Percentiles rank a stretch among this genome's conserved stretches.
Evolutionary conservation across 148 eudicot species (phyloP).

Genomic region (Pouteria glomerata): DNA sequence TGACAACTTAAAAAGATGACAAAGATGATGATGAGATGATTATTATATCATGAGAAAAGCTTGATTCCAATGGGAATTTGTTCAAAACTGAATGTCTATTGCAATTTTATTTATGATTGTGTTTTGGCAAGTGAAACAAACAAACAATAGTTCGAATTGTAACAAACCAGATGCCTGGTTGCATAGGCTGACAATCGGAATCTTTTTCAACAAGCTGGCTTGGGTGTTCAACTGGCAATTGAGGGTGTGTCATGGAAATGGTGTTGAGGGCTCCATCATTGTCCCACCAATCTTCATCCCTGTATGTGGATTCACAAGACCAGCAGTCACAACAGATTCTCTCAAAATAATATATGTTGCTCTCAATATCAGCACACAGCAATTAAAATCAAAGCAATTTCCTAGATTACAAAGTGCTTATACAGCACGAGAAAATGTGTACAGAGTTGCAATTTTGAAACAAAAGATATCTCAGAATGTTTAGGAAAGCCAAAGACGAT

Average conservation of each 20-base stretch:
- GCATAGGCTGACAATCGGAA: constrained; percentile 72
- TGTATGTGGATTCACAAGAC: constrained; percentile 32
- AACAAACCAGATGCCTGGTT: constrained; percentile 86
- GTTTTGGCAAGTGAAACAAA: background rate
- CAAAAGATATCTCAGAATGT: background rate
- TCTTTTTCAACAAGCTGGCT: constrained; percentile 54
- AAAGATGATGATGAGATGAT: background rate
- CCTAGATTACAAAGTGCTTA: background rate
- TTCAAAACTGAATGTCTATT: background rate
- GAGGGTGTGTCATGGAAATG: constrained; percentile 85
- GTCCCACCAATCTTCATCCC: constrained; percentile 99
- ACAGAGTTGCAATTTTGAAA: no score
- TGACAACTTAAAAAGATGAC: background rate
- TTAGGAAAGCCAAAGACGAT: background rate
- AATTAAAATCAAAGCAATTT: background rate
- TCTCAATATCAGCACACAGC: background rate
- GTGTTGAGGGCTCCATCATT: constrained; percentile 96
- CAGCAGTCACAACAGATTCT: no score
- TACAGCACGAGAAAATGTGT: no score
- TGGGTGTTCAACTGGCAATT: constrained; percentile 77
- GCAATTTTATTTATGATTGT: background rate
- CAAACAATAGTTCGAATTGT: background rate
- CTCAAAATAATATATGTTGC: background rate
- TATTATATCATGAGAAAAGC: background rate
- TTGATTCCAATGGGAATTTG: background rate